Base-by-base conservation (phyloP, 2,329 filamentous ascomycete genomes). In the Fusarium sp. region DNA sequence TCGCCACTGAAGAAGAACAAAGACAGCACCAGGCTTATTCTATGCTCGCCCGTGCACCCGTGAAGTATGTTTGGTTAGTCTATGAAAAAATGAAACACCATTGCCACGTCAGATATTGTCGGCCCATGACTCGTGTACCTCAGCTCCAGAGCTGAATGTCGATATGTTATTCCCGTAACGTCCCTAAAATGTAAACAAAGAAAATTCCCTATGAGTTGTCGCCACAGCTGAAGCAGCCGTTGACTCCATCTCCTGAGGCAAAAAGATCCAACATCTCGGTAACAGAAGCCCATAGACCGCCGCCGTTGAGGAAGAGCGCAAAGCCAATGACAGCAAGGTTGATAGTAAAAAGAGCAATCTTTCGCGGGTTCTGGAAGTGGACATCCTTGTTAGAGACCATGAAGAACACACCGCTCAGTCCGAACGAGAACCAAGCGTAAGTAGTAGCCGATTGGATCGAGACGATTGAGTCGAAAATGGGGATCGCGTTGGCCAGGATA, bases 401-500 rank as follows among this genome's bases (percentile, higher is more conserved):
- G 50, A 62, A 71, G 17, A 73, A 55, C 7, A 65, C 26, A 38
- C 46, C 55, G 11, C 64, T 64, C 26, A 72, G 46, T 19, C 70
- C 67, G 15, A 69, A 72, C 0, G 67, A 69, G 42, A 70, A 72
- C 70, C 70, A 73, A 10, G 69, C 64, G 22, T 69, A 67, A 8
- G 67, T 69, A 1, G 68, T 71, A 2, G 71, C 69, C 1, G 66
- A 70, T 24, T 62, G 63, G 19, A 73, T 70, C 3, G 66, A 60
- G 6, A 73, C 62, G 33, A 73, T 70, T 2, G 70, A 73, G 52
- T 72, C 67, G 45, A 74, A 73, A 6, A 72, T 57, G 6, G 72
- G 72, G 42, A 74, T 72, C 1, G 69, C 69, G 40, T 73, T 74
- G 28, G 69, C 66, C 7, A 74, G 38, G 31, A 73, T 62, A 11